Evolutionary conservation across 176 grass and related monocot genomes (phyloP).

Genomic region (Secale cereale): DNA sequence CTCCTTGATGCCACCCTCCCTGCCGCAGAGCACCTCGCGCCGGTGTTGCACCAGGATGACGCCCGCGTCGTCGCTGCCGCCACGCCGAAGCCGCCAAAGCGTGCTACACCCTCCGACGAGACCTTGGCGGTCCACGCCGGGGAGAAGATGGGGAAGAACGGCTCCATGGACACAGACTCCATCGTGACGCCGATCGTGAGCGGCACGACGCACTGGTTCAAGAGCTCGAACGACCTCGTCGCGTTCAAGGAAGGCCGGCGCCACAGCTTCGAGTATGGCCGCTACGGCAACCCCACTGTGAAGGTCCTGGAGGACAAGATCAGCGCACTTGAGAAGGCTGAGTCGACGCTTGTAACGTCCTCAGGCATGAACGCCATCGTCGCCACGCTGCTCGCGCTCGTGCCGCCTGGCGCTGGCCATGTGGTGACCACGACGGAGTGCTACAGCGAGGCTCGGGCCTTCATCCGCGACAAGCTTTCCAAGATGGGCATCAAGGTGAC

Average conservation of each 20-base stretch:
- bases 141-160: slow-evolving; percentile 58
- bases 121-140: slow-evolving; percentile 78
- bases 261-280: slow-evolving; percentile 73
- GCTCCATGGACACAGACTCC: slow-evolving; percentile 29
- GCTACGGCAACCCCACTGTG: slow-evolving; percentile 72
- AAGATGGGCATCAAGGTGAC: slow-evolving; percentile 83
- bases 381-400: slow-evolving; percentile 51
- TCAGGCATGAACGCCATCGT: slow-evolving; percentile 93
- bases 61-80: background rate
- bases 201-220: slow-evolving; percentile 82
- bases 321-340: slow-evolving; percentile 71
- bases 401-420: slow-evolving; percentile 54
- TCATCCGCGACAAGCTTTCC: slow-evolving; percentile 62
- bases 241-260: slow-evolving; percentile 82
- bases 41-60: background rate
- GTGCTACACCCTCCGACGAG: slow-evolving; percentile 41
- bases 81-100: background rate
- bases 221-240: slow-evolving; percentile 56
- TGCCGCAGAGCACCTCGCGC: background rate
- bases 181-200: slow-evolving; percentile 75
- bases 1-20: background rate
- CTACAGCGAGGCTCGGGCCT: slow-evolving; percentile 71
- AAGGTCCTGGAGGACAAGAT: slow-evolving; percentile 79
- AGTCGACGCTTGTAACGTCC: slow-evolving; percentile 71
- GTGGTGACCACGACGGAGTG: slow-evolving; percentile 68